Evolutionary conservation across 2,329 filamentous ascomycete species (phyloP).

Genomic region (Penicillium capsulatum): DNA sequence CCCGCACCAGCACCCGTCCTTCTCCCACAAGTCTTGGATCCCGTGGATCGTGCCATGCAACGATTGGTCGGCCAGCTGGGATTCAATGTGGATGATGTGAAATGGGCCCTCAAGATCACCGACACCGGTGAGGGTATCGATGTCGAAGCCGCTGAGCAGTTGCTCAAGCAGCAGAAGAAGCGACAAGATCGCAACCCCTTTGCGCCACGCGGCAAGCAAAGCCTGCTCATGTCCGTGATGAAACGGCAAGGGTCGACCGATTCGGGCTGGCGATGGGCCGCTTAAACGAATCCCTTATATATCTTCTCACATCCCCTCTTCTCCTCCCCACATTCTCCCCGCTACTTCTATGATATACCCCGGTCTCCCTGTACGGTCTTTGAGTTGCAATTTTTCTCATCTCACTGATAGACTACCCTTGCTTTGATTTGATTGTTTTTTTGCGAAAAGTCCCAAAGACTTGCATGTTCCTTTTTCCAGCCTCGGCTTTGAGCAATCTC

Average conservation of each 20-base stretch:
- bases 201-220: conserved; percentile 15
- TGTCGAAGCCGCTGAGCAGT: conserved; percentile 54
- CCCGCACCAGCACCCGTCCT: conserved; percentile 10
- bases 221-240: conserved; percentile 24
- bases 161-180: conserved; percentile 46
- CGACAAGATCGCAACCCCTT: conserved; percentile 19
- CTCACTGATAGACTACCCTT: background rate
- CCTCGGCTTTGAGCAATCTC: background rate
- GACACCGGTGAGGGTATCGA: conserved; percentile 58
- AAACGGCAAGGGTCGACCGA: conserved; percentile 23
- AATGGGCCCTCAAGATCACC: conserved; percentile 55
- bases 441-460: background rate
- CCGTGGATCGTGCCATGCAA: conserved; percentile 54
- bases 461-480: background rate
- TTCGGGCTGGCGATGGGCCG: conserved; percentile 39
- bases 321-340: background rate
- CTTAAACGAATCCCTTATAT: background rate
- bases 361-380: background rate
- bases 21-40: conserved; percentile 43
- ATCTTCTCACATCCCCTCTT: background rate
- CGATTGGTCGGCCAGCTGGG: conserved; percentile 57
- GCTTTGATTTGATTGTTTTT: background rate
- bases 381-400: background rate
- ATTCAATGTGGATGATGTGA: conserved; percentile 53
- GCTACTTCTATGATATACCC: background rate